Conservation (phyloP, 2,329 filamentous ascomycete species). For the Diaporthe sp. region DNA sequence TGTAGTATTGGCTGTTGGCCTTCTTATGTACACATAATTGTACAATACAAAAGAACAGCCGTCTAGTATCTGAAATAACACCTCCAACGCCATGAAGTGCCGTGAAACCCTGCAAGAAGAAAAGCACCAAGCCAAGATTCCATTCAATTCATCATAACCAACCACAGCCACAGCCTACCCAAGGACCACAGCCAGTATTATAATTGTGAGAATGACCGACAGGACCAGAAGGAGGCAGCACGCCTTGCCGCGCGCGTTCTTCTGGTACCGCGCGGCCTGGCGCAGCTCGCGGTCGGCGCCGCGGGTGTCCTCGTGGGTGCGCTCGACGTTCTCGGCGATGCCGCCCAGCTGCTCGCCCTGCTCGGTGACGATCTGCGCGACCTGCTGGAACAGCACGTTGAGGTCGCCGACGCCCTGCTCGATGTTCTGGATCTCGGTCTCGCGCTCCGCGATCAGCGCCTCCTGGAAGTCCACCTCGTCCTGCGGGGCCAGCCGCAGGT, state of each 20-base stretch:
- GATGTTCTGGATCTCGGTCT: conserved; percentile 97
- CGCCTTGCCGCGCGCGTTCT: conserved; percentile 93
- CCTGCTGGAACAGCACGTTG: conserved; percentile 96
- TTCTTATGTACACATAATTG: conserved; percentile 27
- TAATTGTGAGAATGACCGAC: conserved; percentile 88
- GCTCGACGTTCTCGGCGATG: conserved; percentile 90
- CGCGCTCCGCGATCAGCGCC: conserved; percentile 93
- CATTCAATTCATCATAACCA: conserved; percentile 34
- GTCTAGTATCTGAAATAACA: neutral
- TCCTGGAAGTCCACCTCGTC: conserved; percentile 99
- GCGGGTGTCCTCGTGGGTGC: conserved; percentile 83
- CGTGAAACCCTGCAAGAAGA: conserved; percentile 16
- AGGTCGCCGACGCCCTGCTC: conserved; percentile 96
- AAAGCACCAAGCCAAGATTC: conserved; percentile 24
- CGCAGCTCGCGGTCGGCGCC: conserved; percentile 90
- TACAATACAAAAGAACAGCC: neutral
- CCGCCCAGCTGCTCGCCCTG: conserved; percentile 91
- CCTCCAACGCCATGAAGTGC: conserved; percentile 8
- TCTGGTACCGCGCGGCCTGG: conserved; percentile 91
- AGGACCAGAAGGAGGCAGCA: conserved; percentile 93
- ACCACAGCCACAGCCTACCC: conserved; percentile 61
- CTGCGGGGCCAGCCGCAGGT: conserved; percentile 87
- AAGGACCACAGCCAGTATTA: conserved; percentile 87
- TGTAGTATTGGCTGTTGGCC: neutral
- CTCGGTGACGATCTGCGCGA: conserved; percentile 96